A percentile compares a stretch with the other conserved stretches of the same genome.
Evolutionary conservation across 768 basidiomycete genomes (phyloP).

Genomic region (Suillus spraguei): DNA sequence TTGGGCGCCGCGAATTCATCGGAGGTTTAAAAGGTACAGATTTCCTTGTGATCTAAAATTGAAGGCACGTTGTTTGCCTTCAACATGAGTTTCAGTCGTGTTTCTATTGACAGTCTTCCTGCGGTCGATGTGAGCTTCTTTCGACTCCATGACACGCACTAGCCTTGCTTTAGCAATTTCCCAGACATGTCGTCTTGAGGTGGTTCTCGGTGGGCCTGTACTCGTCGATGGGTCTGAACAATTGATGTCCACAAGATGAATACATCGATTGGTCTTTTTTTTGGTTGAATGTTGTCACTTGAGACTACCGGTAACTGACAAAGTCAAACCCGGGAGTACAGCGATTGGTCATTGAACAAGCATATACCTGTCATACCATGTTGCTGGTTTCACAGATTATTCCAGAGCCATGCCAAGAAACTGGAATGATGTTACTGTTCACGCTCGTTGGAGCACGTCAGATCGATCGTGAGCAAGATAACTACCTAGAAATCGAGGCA

Average conservation of each 20-base stretch:
- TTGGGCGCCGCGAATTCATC: neutral
- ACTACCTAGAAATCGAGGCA: neutral
- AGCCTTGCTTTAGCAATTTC: slow-evolving; percentile 2
- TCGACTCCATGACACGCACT: slow-evolving; percentile 4
- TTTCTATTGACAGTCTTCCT: slow-evolving; percentile 6
- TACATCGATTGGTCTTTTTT: neutral
- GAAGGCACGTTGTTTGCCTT: slow-evolving; percentile 3
- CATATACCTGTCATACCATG: slow-evolving; percentile 1
- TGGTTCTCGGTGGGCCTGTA: neutral
- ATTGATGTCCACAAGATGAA: neutral
- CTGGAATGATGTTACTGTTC: neutral
- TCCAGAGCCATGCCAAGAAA: neutral
- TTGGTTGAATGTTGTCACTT: no score
- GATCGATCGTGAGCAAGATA: neutral
- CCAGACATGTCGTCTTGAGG: neutral
- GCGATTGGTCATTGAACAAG: slow-evolving; percentile 3
- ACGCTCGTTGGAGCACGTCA: neutral
- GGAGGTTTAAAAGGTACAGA: slow-evolving; percentile 2
- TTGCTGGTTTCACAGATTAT: neutral
- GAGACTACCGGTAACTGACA: no score
- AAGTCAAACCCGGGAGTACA: neutral
- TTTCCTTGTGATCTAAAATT: neutral
- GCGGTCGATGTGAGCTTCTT: neutral
- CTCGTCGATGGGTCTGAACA: slow-evolving; percentile 2
- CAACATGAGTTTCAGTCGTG: slow-evolving; percentile 11